A percentile compares a stretch with the other conserved stretches of the same genome.
Evolutionary conservation across 495 filamentous ascomycete genomes (phyloP).

Genomic region (Neurospora sp.): DNA sequence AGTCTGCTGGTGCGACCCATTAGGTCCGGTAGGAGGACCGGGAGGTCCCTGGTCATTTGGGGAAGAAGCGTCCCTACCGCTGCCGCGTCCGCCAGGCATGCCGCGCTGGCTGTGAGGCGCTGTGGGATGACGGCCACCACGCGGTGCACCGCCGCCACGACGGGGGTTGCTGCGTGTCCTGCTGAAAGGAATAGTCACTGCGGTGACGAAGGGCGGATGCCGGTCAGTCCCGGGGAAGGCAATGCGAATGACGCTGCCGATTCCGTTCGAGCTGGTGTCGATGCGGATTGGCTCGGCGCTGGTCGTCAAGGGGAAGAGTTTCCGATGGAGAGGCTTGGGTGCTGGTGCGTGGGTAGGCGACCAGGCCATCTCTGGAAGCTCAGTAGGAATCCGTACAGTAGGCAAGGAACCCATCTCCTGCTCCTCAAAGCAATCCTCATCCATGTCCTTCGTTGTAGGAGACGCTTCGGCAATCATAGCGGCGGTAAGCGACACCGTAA

Average conservation of each 20-base stretch:
- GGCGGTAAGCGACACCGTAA: slow-evolving; percentile 25
- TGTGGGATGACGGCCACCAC: slow-evolving; percentile 19
- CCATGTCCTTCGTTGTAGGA: slow-evolving; percentile 48
- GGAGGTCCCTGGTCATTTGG: slow-evolving; percentile 13
- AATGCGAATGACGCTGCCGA: slow-evolving; percentile 33
- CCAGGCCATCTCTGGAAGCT: slow-evolving; percentile 45
- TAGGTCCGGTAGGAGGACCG: slow-evolving; percentile 3
- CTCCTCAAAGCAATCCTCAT: slow-evolving; percentile 75
- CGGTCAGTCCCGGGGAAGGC: slow-evolving; percentile 29
- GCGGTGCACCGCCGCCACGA: slow-evolving; percentile 24
- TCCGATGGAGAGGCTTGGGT: slow-evolving; percentile 29
- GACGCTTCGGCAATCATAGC: slow-evolving; percentile 10
- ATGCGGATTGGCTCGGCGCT: slow-evolving; percentile 33
- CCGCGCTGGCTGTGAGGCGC: slow-evolving; percentile 11
- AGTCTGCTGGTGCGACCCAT: slow-evolving; percentile 2
- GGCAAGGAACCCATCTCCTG: slow-evolving; percentile 72
- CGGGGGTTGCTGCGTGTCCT: slow-evolving; percentile 39
- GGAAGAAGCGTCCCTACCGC: slow-evolving; percentile 12
- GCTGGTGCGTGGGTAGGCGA: slow-evolving; percentile 22
- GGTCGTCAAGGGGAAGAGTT: slow-evolving; percentile 23
- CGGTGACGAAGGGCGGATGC: slow-evolving; percentile 13
- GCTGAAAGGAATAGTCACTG: slow-evolving; percentile 27
- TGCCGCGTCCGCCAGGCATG: not conserved
- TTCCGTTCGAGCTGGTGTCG: slow-evolving; percentile 25
- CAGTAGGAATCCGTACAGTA: slow-evolving; percentile 53